Conservation (phyloP, 192 early-diverging fungal species). For the Phlyctochytrium planicorne region DNA sequence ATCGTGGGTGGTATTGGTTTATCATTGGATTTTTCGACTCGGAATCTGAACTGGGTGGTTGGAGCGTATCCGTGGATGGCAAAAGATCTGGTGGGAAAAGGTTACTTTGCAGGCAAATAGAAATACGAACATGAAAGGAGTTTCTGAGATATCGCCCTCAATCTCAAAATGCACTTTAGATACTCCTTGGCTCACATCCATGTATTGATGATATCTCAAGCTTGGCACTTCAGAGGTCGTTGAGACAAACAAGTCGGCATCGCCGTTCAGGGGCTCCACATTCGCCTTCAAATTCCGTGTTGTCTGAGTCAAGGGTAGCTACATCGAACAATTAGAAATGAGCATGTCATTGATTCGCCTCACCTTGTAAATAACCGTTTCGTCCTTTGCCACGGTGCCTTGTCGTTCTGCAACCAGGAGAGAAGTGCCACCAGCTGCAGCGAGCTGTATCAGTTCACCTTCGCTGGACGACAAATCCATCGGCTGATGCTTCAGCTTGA, state of each 20-base stretch:
- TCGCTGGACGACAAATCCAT: neutral
- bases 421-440: neutral
- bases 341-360: too few relatives aligned
- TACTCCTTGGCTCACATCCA: constrained; percentile 23
- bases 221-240: constrained; percentile 25
- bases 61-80: constrained; percentile 8
- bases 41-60: neutral
- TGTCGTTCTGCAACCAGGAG: neutral
- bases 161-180: constrained; percentile 8
- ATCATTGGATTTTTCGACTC: neutral
- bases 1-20: too few relatives aligned
- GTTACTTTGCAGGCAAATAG: constrained; percentile 16
- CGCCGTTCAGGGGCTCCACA: constrained; percentile 11
- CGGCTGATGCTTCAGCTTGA: constrained; percentile 3
- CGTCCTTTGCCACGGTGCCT: neutral
- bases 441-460: neutral
- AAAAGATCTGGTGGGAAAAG: constrained; percentile 1
- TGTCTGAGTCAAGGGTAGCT: neutral
- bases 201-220: constrained; percentile 31
- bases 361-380: neutral
- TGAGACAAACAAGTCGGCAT: constrained; percentile 41
- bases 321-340: too few relatives aligned
- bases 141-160: neutral
- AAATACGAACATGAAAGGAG: constrained; percentile 23
- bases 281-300: neutral